Conservation (phyloP, 192 early-diverging fungal genomes). For the Backusella morwellensis region DNA sequence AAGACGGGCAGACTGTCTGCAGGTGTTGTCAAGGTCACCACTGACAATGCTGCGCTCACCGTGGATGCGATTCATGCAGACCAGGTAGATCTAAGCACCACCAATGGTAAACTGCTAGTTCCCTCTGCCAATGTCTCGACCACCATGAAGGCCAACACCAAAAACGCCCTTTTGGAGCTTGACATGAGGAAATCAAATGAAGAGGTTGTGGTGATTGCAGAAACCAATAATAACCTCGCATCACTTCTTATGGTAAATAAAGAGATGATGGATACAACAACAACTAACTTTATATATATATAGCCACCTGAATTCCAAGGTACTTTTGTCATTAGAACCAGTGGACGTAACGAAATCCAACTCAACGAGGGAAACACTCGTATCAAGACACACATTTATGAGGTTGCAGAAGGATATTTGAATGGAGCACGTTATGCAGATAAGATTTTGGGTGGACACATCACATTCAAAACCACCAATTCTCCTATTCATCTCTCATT, state of each 20-base stretch:
- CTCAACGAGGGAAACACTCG: background rate
- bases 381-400: background rate
- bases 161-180: background rate
- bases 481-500: background rate
- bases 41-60: background rate
- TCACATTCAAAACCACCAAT: background rate
- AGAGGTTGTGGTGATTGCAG: background rate
- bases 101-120: background rate
- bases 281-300: too few relatives aligned
- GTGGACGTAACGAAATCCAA: background rate
- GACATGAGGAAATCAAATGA: background rate
- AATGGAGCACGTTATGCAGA: background rate
- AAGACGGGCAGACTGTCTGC: background rate
- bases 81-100: background rate
- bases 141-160: background rate
- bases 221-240: background rate
- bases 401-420: background rate
- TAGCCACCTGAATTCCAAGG: background rate
- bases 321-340: background rate
- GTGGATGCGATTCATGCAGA: background rate
- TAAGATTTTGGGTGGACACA: background rate
- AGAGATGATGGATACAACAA: background rate
- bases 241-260: background rate
- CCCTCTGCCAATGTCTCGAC: background rate
- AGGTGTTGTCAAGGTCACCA: background rate